Evolutionary conservation across 805 yeast species (phyloP).

Genomic region (Candida jianshihensis): DNA sequence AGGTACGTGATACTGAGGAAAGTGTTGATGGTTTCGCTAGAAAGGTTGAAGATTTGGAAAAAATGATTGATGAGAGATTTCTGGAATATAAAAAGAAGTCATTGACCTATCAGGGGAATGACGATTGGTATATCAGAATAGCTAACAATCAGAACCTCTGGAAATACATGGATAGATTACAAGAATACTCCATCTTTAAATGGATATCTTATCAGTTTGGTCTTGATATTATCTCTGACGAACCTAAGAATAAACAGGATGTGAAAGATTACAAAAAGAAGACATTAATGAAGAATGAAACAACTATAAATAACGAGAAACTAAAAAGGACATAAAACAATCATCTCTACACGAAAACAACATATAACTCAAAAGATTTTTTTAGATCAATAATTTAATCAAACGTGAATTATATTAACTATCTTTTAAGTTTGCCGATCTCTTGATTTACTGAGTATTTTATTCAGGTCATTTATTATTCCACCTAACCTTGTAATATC

Average conservation of each 20-base stretch:
- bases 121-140: not conserved
- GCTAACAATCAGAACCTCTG: constrained; percentile 1
- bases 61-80: constrained; percentile 7
- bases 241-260: not conserved
- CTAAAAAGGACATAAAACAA: not conserved
- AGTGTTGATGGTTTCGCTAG: constrained; percentile 39
- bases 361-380: not conserved
- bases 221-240: no score
- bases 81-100: not conserved
- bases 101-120: not conserved
- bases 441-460: not conserved
- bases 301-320: not conserved
- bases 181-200: constrained; percentile 1
- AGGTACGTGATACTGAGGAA: constrained; percentile 63
- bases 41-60: constrained; percentile 30
- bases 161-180: constrained; percentile 1
- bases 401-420: not conserved
- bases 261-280: not conserved
- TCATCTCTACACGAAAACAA: not conserved
- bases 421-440: not conserved
- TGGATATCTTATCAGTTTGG: not conserved
- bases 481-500: not conserved
- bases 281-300: not conserved
- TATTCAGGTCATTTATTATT: not conserved
- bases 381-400: not conserved